Conservation (phyloP, 176 grass and related monocot species). For the Stipa capillata region DNA sequence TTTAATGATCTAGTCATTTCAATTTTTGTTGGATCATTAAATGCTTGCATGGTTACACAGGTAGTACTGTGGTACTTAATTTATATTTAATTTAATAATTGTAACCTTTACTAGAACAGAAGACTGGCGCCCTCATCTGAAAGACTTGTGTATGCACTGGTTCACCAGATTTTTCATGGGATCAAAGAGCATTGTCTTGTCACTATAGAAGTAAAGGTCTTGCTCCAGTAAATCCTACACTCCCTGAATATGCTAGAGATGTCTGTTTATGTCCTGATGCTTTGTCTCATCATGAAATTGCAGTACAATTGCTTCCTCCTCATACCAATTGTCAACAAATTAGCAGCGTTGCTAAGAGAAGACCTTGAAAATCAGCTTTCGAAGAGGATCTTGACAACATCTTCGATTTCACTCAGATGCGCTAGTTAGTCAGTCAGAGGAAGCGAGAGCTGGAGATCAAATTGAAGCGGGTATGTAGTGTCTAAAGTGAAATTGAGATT, state of each 20-base stretch:
- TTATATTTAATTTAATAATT: no score
- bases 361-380: slow-evolving; percentile 76
- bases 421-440: slow-evolving; percentile 43
- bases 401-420: slow-evolving; percentile 66
- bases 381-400: slow-evolving; percentile 64
- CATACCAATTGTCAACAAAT: slow-evolving; percentile 86
- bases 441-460: slow-evolving; percentile 71
- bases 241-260: not conserved
- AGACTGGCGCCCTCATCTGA: slow-evolving; percentile 78
- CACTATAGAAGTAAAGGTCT: slow-evolving; percentile 85
- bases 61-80: no score
- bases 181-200: slow-evolving; percentile 96
- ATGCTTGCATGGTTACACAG: no score
- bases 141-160: slow-evolving; percentile 78
- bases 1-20: no score
- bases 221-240: not conserved
- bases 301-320: slow-evolving; percentile 99
- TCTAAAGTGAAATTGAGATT: slow-evolving; percentile 1
- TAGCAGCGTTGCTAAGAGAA: slow-evolving; percentile 73
- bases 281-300: slow-evolving; percentile 8
- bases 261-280: not conserved
- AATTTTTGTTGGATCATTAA: no score
- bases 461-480: slow-evolving; percentile 47
- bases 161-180: slow-evolving; percentile 91
- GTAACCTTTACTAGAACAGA: slow-evolving; percentile 94